These are phyloP conservation scores for Ophiostoma australiae DNA, from an alignment of 2,329 filamentous ascomycete species.

Conservation along the genomic window DNA sequence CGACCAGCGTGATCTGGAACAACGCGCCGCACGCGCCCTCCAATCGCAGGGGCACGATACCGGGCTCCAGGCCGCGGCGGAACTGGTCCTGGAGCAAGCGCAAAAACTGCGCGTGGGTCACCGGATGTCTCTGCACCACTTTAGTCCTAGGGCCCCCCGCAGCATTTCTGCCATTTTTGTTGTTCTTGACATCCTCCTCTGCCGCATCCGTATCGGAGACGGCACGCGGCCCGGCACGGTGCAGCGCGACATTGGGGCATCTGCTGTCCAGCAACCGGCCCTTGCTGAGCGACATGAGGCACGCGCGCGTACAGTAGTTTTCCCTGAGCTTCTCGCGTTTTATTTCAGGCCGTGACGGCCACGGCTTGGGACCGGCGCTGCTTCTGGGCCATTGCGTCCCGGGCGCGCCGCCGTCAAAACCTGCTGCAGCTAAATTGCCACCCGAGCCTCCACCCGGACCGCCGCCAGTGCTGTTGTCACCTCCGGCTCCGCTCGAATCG, in stretches of 20 bases:
- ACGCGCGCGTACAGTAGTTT: constrained; percentile 20
- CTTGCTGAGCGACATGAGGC: constrained; percentile 21
- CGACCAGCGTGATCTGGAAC: constrained; percentile 40
- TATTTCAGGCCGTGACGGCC: not conserved
- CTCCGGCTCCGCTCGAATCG: not conserved
- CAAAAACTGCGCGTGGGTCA: constrained; percentile 17
- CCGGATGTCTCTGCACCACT: constrained; percentile 14
- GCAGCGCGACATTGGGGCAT: constrained; percentile 21
- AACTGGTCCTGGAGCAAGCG: constrained; percentile 20
- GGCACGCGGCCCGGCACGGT: constrained; percentile 2
- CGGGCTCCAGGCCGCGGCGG: not conserved
- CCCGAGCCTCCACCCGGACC: no score
- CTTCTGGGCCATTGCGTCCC: no score
- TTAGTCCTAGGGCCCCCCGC: not conserved
- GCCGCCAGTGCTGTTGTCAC: not conserved
- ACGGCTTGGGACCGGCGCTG: not conserved
- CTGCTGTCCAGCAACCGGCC: constrained; percentile 9
- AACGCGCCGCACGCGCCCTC: constrained; percentile 37
- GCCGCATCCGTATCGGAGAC: not conserved
- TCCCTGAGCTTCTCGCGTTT: not conserved
- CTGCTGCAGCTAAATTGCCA: not conserved
- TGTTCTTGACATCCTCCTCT: not conserved
- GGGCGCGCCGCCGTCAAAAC: not conserved
- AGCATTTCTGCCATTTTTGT: no score
- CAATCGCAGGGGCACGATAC: constrained; percentile 27